Conservation (phyloP, 345 rosid species). For the Eucalyptus lansdowneana region DNA sequence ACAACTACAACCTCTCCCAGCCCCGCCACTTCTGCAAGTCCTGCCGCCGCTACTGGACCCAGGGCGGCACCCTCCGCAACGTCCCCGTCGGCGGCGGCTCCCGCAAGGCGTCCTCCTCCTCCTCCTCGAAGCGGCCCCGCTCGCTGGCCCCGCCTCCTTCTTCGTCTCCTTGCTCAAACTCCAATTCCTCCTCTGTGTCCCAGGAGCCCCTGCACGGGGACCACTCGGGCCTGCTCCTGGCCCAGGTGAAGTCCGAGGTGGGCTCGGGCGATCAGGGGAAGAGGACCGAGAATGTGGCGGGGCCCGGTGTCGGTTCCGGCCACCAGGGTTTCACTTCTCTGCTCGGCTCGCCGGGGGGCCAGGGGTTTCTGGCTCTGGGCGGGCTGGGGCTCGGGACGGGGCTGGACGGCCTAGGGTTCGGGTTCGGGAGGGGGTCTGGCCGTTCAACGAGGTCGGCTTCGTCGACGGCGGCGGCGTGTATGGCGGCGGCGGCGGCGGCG, state of each 20-base stretch:
- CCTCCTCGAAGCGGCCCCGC: slow-evolving; percentile 31
- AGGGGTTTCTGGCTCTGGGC: neutral
- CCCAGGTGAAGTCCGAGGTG: neutral
- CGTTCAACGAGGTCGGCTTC: slow-evolving; percentile 14
- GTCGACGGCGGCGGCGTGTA: neutral
- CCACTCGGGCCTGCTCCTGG: neutral
- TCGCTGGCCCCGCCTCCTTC: neutral
- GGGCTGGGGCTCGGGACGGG: neutral
- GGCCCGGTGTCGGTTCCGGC: slow-evolving; percentile 7
- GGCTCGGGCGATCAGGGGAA: neutral
- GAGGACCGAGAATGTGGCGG: neutral
- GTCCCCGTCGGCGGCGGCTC: slow-evolving; percentile 58
- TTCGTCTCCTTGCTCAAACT: slow-evolving; percentile 3
- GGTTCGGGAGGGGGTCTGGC: slow-evolving; percentile 25
- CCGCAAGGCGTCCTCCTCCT: slow-evolving; percentile 27
- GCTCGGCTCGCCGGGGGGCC: neutral
- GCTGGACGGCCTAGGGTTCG: slow-evolving; percentile 18
- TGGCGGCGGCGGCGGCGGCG: neutral
- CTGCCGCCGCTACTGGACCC: slow-evolving; percentile 72
- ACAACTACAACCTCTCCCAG: slow-evolving; percentile 57
- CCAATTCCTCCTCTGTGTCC: slow-evolving; percentile 4
- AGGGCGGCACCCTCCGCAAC: slow-evolving; percentile 59
- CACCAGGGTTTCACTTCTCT: neutral
- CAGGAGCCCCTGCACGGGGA: slow-evolving; percentile 5
- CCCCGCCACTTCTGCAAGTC: slow-evolving; percentile 65